Conservation (phyloP, 2,329 filamentous ascomycete genomes). For the Cephalotrichum gorgonifer region DNA sequence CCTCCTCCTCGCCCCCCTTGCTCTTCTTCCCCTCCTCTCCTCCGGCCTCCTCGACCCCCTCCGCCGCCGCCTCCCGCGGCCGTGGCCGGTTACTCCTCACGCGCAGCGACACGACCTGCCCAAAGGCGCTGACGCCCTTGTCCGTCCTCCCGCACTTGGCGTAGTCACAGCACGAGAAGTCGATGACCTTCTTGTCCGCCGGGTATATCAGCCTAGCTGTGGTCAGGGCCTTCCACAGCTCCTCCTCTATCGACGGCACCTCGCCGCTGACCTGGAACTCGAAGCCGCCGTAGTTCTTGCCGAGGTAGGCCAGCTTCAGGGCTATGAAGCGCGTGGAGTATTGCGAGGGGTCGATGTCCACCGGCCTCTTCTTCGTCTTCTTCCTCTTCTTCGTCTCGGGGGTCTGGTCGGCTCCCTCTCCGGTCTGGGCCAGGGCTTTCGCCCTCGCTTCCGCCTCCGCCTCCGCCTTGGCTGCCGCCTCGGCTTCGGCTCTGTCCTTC, state of each 20-base stretch:
- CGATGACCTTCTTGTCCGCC: slow-evolving; percentile 48
- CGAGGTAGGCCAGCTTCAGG: slow-evolving; percentile 87
- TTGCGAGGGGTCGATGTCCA: slow-evolving; percentile 62
- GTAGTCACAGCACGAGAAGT: slow-evolving; percentile 80
- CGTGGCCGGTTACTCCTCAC: slow-evolving; percentile 71
- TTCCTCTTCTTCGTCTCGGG: slow-evolving; percentile 24
- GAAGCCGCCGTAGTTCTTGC: slow-evolving; percentile 84
- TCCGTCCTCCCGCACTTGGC: slow-evolving; percentile 94
- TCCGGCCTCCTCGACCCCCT: too few species aligned
- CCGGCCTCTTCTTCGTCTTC: slow-evolving; percentile 9
- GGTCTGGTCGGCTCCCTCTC: neutral
- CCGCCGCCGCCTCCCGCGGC: slow-evolving; percentile 13
- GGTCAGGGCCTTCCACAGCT: slow-evolving; percentile 82
- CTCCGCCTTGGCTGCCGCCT: slow-evolving; percentile 3
- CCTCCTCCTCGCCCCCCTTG: slow-evolving; percentile 13
- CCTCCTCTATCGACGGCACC: slow-evolving; percentile 80
- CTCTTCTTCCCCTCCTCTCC: slow-evolving; percentile 15
- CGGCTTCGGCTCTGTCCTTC: slow-evolving; percentile 5
- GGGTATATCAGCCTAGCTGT: slow-evolving; percentile 77
- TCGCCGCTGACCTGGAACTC: slow-evolving; percentile 70
- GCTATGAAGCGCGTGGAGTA: slow-evolving; percentile 81
- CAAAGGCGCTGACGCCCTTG: slow-evolving; percentile 88
- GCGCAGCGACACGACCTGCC: slow-evolving; percentile 78
- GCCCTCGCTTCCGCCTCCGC: slow-evolving; percentile 3
- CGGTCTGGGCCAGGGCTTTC: slow-evolving; percentile 1